phyloP scores from a whole-genome alignment of 2,329 filamentous ascomycete genomes.

The Aureobasidium sp. region DNA sequence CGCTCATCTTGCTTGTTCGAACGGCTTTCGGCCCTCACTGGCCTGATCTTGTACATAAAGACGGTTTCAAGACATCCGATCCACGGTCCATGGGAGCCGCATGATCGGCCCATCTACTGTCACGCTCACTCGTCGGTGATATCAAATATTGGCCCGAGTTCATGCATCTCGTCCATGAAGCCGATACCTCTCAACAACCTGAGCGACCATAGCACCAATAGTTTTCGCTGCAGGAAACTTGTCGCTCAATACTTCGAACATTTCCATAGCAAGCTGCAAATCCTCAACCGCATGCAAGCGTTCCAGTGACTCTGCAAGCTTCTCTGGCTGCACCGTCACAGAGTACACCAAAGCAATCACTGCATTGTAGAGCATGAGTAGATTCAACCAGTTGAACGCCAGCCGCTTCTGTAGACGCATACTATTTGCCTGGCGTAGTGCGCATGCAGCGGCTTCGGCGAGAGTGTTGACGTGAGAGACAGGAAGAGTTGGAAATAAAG shows the following conservation, averaged over 20 bases:
- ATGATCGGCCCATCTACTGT: no score
- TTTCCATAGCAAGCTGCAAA: conserved; percentile 13
- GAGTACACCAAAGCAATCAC: conserved; percentile 38
- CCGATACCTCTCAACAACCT: neutral
- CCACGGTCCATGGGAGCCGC: no score
- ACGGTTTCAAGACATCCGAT: neutral
- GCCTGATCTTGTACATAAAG: neutral
- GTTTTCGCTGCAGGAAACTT: conserved; percentile 13
- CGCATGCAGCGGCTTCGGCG: conserved; percentile 33
- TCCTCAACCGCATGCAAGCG: conserved; percentile 15
- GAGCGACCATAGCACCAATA: neutral
- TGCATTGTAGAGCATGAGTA: conserved; percentile 35
- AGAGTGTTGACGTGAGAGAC: conserved; percentile 27
- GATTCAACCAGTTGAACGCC: conserved; percentile 36
- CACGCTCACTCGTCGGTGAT: no score
- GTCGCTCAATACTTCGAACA: conserved; percentile 12
- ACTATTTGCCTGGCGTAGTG: conserved; percentile 34
- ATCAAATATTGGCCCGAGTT: no score
- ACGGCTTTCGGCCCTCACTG: neutral
- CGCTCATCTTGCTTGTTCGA: neutral
- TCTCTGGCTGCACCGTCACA: conserved; percentile 31
- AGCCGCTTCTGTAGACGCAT: conserved; percentile 33
- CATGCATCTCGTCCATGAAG: neutral
- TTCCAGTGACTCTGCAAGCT: conserved; percentile 12
- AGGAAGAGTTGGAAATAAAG: conserved; percentile 32